Evolutionary conservation across 2,329 filamentous ascomycete genomes (phyloP).

Genomic region (Tolypocladium tropicale): DNA sequence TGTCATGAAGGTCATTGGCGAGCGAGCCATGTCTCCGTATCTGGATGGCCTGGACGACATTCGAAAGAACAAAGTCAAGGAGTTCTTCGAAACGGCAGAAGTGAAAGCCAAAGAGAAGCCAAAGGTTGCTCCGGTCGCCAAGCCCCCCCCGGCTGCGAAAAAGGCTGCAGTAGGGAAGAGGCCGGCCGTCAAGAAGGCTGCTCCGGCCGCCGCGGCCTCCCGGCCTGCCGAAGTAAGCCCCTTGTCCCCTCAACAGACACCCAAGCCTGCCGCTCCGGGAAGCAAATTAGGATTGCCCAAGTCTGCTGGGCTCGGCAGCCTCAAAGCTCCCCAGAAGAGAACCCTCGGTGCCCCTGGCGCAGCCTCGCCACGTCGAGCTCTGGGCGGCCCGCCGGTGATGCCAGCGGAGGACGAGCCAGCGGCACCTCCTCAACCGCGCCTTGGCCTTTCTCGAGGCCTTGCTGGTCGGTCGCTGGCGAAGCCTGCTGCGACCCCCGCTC

Average conservation of each 20-base stretch:
- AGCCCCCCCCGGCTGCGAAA: slow-evolving; percentile 35
- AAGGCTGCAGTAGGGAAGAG: slow-evolving; percentile 34
- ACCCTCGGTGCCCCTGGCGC: slow-evolving; percentile 36
- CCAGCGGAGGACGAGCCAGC: slow-evolving; percentile 48
- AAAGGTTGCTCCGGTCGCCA: slow-evolving; percentile 60
- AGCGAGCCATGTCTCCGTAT: slow-evolving; percentile 88
- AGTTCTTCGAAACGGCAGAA: slow-evolving; percentile 61
- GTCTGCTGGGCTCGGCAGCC: slow-evolving; percentile 38
- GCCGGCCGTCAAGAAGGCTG: slow-evolving; percentile 34
- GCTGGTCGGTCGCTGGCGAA: slow-evolving; percentile 79
- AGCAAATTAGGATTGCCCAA: slow-evolving; percentile 49
- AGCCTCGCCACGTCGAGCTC: slow-evolving; percentile 43
- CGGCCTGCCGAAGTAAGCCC: slow-evolving; percentile 37
- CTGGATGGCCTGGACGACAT: slow-evolving; percentile 92
- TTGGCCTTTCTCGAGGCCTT: slow-evolving; percentile 66
- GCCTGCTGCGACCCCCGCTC: slow-evolving; percentile 44
- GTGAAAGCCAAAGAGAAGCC: slow-evolving; percentile 56
- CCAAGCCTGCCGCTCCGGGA: slow-evolving; percentile 32
- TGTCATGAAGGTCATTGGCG: slow-evolving; percentile 97
- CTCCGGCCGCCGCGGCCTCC: slow-evolving; percentile 28
- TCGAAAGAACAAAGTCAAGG: slow-evolving; percentile 89
- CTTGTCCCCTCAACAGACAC: slow-evolving; percentile 46
- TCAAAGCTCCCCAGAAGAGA: slow-evolving; percentile 52
- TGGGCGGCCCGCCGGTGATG: slow-evolving; percentile 35
- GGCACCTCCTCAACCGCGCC: slow-evolving; percentile 49